Base-by-base conservation (phyloP, 2,329 filamentous ascomycete species). In the Fusarium verrucosum region DNA sequence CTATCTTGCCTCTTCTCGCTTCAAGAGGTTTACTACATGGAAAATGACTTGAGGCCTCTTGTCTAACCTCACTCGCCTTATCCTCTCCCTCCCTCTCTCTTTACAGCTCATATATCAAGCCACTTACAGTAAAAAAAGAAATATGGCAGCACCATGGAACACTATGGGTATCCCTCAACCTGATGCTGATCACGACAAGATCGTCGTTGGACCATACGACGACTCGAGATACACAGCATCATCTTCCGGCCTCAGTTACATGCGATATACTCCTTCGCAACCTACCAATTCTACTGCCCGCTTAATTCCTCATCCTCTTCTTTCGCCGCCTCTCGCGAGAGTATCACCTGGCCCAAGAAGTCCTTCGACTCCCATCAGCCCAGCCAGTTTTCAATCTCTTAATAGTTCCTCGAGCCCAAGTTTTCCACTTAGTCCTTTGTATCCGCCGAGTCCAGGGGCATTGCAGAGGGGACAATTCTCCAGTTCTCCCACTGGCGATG, bases 281-380 rank as follows among this genome's bases (percentile, higher is more conserved):
- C 60, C 67, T 17, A 63, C 66, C 20, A 66, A 53, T 5, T 72
- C 70, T 11, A 68, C 65, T 19, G 60, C 66, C 5, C 53, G 58
- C 17, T 33, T 66, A n/a, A 22, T 65, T 42, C 47, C 63, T 8
- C 56, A 52, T 5, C 68, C 68, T 16, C 59, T 72, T 16, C 66
- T 72, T 28, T 70, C 69, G 13, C 70, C 70, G n/a, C 70, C 69
- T 17, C 36, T 45, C 36, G 50, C 60, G 47, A 61, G 55, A 10
- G 41, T 45, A 37, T 65, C 62, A 7, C 58, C 68, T 25, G 65
- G 65, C 2, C 55, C 54, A 8, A 37, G 56, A 13, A 61, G 64
- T 17, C 52, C 59, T 17, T 50, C 59, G 19, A 68, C 62, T n/a
- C 65, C 69, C 14, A 58, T 37, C 23, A 67, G 67, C 36, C 52